Conservation (phyloP, 257 asterid genomes). For the Haberlea rhodopensis region DNA sequence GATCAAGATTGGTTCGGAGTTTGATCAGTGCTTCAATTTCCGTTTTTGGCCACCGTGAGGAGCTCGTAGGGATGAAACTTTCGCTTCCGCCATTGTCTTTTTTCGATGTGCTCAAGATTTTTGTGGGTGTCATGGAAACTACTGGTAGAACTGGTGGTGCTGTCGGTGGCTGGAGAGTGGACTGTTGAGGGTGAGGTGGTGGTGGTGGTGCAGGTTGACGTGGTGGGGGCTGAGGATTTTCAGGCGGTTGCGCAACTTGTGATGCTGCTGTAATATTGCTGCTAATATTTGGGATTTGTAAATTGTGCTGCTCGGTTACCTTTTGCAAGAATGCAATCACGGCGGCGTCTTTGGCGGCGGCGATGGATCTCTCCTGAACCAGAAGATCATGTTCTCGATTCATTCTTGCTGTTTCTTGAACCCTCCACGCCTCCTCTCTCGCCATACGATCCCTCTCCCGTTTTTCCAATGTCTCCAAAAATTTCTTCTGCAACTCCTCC, state of each 20-base stretch:
- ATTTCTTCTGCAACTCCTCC: slow-evolving; percentile 73
- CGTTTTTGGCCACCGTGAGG: slow-evolving; percentile 91
- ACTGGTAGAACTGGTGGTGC: slow-evolving; percentile 8
- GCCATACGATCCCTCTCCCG: slow-evolving; percentile 72
- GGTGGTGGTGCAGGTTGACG: slow-evolving; percentile 21
- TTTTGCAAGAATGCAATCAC: slow-evolving; percentile 68
- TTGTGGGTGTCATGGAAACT: slow-evolving; percentile 4
- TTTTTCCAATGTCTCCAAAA: slow-evolving; percentile 67
- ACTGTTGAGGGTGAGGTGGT: background rate
- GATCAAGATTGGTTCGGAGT: slow-evolving; percentile 63
- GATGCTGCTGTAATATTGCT: slow-evolving; percentile 20
- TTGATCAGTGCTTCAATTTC: slow-evolving; percentile 76
- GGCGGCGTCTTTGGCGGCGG: slow-evolving; percentile 80
- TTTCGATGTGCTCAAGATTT: slow-evolving; percentile 20
- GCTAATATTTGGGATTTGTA: slow-evolving; percentile 30
- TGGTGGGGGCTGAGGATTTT: slow-evolving; percentile 23
- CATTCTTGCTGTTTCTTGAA: slow-evolving; percentile 67
- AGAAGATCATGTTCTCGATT: slow-evolving; percentile 73
- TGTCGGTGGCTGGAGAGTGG: slow-evolving; percentile 1
- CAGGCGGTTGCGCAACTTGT: background rate
- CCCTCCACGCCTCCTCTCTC: slow-evolving; percentile 85
- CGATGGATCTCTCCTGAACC: slow-evolving; percentile 70
- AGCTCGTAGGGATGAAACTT: slow-evolving; percentile 32
- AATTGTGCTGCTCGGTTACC: slow-evolving; percentile 45
- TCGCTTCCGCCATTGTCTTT: slow-evolving; percentile 39